A percentile compares a stretch with the other conserved stretches of the same genome.
These are phyloP conservation scores for Stevia rebaudiana DNA, from an alignment of 140 eudicot genomes.

Conservation along the genomic window DNA sequence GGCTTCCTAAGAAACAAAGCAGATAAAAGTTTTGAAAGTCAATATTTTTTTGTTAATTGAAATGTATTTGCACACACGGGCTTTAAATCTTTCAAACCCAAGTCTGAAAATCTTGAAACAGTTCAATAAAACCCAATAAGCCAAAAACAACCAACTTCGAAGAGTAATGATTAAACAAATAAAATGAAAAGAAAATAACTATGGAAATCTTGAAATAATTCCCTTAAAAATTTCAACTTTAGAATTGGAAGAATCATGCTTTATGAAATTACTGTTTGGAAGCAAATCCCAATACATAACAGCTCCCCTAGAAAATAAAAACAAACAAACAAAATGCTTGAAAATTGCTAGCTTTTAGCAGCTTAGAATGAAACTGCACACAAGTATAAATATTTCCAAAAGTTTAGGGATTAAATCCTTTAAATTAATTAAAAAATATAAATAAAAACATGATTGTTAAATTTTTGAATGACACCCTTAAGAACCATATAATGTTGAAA, in stretches of 20 bases:
- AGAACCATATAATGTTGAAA: background rate
- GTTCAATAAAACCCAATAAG: background rate
- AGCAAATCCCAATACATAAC: background rate
- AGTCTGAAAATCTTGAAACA: background rate
- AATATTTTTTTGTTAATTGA: background rate
- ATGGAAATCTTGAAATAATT: background rate
- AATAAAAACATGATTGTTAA: background rate
- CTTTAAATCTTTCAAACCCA: background rate
- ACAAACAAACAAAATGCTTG: background rate
- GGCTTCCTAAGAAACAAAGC: background rate
- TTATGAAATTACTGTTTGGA: background rate
- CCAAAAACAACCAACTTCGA: background rate
- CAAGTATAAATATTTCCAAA: background rate
- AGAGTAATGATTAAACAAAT: background rate
- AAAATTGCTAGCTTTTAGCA: background rate
- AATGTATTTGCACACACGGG: background rate
- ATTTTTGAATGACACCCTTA: background rate
- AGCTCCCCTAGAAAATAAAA: background rate
- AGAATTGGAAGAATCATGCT: background rate
- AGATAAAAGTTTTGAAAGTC: background rate
- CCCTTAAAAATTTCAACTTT: background rate
- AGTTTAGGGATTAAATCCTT: background rate
- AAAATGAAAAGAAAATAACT: conserved; percentile 2
- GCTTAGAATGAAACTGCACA: background rate
- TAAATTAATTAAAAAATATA: no score